Percentiles rank a stretch among this genome's conserved stretches.
Conservation (phyloP, 805 yeast species). For the Hanseniaspora clermontiae region DNA sequence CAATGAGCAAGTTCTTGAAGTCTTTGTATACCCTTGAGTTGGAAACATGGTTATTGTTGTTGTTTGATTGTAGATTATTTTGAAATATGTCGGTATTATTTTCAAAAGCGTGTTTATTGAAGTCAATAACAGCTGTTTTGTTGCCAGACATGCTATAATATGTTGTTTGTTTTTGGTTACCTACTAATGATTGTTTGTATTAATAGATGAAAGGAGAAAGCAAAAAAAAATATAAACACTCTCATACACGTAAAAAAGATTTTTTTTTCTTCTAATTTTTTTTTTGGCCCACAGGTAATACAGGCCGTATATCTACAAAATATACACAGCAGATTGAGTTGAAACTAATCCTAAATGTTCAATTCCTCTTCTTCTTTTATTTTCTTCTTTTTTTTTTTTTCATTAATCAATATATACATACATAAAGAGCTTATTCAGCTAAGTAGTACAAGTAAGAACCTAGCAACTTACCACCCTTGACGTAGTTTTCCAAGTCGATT, state of each 20-base stretch:
- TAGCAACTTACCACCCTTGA: conserved; percentile 86
- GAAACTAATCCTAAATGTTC: too few species aligned
- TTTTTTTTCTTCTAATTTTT: too few species aligned
- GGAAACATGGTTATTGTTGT: background rate
- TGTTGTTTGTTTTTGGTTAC: background rate
- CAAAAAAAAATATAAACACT: background rate
- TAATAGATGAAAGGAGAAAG: too few species aligned
- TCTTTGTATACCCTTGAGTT: conserved; percentile 1
- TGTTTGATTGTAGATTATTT: background rate
- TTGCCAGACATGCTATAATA: background rate
- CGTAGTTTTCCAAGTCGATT: conserved; percentile 73
- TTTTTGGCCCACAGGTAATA: too few species aligned
- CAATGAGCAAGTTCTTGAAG: background rate
- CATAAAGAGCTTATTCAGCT: conserved; percentile 29
- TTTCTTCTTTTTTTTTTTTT: background rate
- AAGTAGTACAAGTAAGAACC: conserved; percentile 88
- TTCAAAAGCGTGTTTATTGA: background rate
- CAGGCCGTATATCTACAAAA: too few species aligned
- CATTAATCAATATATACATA: background rate
- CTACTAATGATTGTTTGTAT: too few species aligned
- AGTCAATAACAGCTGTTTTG: background rate
- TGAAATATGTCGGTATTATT: background rate
- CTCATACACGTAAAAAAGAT: too few species aligned
- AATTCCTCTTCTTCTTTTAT: too few species aligned
- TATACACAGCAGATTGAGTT: too few species aligned